A percentile compares a stretch with the other conserved stretches of the same genome.
These are phyloP conservation scores for Aspergillus quadricinctus DNA, from an alignment of 2,329 filamentous ascomycete genomes.

Conservation along the genomic window DNA sequence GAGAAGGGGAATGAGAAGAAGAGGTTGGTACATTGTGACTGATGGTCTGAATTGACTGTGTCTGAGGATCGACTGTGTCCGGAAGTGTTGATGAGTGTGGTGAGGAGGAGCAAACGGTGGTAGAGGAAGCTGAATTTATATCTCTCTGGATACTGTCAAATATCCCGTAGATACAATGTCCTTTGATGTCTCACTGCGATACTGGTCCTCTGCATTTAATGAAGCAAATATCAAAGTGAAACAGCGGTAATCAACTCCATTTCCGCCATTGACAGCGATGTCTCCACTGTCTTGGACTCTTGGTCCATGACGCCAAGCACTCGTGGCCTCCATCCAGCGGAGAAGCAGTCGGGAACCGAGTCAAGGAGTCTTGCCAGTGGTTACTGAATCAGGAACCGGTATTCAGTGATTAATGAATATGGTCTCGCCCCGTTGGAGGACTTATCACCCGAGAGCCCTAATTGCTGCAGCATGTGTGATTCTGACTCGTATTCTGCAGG, in stretches of 20 bases:
- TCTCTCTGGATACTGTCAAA: too few species aligned
- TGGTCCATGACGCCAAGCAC: background rate
- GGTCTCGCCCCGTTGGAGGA: background rate
- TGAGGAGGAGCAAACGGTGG: background rate
- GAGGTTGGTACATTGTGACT: background rate
- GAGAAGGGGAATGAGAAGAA: slow-evolving; percentile 4
- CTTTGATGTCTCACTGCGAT: background rate
- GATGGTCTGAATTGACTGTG: background rate
- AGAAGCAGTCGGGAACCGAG: background rate
- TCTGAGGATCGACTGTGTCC: background rate
- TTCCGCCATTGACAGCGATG: background rate
- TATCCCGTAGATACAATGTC: background rate
- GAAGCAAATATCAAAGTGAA: background rate
- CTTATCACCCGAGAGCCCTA: too few species aligned
- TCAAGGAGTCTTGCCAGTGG: too few species aligned
- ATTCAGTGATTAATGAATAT: background rate
- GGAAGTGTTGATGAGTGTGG: background rate
- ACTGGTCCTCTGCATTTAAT: background rate
- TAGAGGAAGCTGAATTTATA: background rate
- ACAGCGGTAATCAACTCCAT: background rate
- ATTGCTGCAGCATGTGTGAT: background rate
- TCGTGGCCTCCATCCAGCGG: background rate
- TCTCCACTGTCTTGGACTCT: background rate
- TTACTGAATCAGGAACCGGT: too few species aligned
- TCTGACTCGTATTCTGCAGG: background rate